Conservation (phyloP, 2,329 filamentous ascomycete species). For the Aspergillus costaricaensis region DNA sequence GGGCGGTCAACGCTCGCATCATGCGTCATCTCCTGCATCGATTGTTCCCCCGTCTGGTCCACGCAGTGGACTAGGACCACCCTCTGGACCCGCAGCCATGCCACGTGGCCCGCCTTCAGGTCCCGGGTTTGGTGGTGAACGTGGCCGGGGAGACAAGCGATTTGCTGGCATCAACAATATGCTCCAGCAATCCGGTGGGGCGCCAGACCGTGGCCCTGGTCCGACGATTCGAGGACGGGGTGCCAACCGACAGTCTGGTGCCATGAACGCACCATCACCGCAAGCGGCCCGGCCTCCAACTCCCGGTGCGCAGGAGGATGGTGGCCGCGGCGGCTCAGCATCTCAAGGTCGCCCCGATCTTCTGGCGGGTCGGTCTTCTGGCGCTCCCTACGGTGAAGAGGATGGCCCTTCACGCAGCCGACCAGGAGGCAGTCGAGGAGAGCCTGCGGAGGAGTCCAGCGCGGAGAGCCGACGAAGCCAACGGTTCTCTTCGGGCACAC, state of each 20-base stretch:
- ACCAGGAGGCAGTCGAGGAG: slow-evolving; percentile 31
- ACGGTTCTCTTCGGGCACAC: slow-evolving; percentile 30
- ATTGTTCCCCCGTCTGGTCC: slow-evolving; percentile 45
- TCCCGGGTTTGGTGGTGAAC: slow-evolving; percentile 39
- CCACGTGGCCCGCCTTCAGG: slow-evolving; percentile 41
- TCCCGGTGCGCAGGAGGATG: slow-evolving; percentile 31
- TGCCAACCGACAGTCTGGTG: slow-evolving; percentile 36
- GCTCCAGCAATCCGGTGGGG: slow-evolving; percentile 47
- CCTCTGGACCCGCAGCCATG: slow-evolving; percentile 38
- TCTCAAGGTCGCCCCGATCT: slow-evolving; percentile 37
- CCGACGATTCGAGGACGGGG: slow-evolving; percentile 45
- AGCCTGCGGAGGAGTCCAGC: slow-evolving; percentile 38
- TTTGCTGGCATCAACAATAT: slow-evolving; percentile 51
- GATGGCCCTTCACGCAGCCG: slow-evolving; percentile 33
- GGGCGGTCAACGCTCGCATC: slow-evolving; percentile 26
- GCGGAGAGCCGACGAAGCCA: slow-evolving; percentile 36
- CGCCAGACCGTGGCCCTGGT: slow-evolving; percentile 36
- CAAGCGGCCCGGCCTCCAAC: slow-evolving; percentile 37
- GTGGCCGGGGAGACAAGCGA: slow-evolving; percentile 48
- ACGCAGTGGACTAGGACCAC: slow-evolving; percentile 37
- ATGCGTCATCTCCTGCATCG: slow-evolving; percentile 26
- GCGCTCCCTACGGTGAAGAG: slow-evolving; percentile 24
- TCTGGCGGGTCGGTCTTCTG: slow-evolving; percentile 31
- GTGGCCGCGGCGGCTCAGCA: slow-evolving; percentile 17
- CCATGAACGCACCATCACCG: slow-evolving; percentile 33